A percentile compares a stretch with the other conserved stretches of the same genome.
phyloP scores from a whole-genome alignment of 2,329 filamentous ascomycete species.

The Colletotrichum sp. region DNA sequence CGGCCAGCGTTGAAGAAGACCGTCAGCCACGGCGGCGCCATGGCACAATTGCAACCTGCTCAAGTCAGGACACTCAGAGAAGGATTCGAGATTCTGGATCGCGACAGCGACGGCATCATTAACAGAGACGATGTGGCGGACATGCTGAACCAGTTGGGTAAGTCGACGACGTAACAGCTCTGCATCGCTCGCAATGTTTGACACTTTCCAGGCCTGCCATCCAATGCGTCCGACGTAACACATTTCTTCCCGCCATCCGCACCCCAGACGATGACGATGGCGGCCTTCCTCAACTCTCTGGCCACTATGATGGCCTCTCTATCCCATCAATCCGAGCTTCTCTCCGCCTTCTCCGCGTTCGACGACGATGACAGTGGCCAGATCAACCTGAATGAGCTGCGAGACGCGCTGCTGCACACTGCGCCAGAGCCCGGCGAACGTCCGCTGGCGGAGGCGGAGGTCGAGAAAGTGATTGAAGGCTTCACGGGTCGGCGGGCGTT shows the following conservation, averaged over 20 bases:
- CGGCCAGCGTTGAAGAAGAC: constrained; percentile 36
- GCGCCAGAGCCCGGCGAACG: constrained; percentile 74
- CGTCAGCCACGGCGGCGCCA: constrained; percentile 53
- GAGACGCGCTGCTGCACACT: constrained; percentile 82
- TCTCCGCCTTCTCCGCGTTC: constrained; percentile 92
- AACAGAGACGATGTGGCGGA: constrained; percentile 83
- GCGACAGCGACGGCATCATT: constrained; percentile 84
- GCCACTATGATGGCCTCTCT: constrained; percentile 75
- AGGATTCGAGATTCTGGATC: constrained; percentile 91
- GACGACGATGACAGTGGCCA: constrained; percentile 96
- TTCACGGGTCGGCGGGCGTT: constrained; percentile 88
- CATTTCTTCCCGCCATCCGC: constrained; percentile 80
- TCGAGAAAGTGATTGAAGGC: constrained; percentile 85
- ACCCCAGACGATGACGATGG: constrained; percentile 78
- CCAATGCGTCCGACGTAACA: constrained; percentile 71
- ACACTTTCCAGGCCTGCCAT: constrained; percentile 67
- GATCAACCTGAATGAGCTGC: constrained; percentile 81
- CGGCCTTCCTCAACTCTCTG: constrained; percentile 83
- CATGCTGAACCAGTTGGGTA: constrained; percentile 85
- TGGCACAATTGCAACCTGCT: constrained; percentile 77
- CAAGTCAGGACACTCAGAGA: constrained; percentile 89
- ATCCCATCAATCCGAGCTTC: constrained; percentile 78
- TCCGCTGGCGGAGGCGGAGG: constrained; percentile 70
- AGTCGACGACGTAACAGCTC: background rate
- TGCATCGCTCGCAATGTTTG: background rate